A percentile compares a stretch with the other conserved stretches of the same genome.
Evolutionary conservation across 31 red algal species (phyloP).

Genomic region (Endocladia muricata): DNA sequence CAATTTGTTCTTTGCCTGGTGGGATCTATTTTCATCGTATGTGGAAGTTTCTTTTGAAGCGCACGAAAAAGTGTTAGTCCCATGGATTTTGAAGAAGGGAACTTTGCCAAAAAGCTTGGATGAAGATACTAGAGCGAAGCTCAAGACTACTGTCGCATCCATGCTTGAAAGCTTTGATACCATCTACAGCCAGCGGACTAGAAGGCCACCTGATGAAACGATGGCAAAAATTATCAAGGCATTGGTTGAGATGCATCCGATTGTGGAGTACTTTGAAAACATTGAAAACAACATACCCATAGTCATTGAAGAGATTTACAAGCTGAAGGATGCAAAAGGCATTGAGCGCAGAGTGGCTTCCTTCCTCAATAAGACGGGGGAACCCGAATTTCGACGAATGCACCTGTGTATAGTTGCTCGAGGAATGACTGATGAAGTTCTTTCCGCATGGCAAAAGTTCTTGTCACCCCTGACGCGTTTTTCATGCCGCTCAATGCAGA

Average conservation of each 20-base stretch:
- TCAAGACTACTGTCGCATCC: slow-evolving; percentile 11
- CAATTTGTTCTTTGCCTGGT: slow-evolving; percentile 64
- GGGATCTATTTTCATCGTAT: slow-evolving; percentile 60
- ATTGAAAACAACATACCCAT: slow-evolving; percentile 47
- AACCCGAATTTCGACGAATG: slow-evolving; percentile 30
- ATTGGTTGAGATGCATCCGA: slow-evolving; percentile 30
- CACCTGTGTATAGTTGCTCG: slow-evolving; percentile 53
- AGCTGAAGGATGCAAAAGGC: slow-evolving; percentile 19
- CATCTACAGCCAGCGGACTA: slow-evolving; percentile 20
- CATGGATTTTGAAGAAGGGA: slow-evolving; percentile 28
- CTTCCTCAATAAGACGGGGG: slow-evolving; percentile 45
- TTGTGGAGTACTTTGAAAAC: slow-evolving; percentile 37
- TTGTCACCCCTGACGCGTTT: slow-evolving; percentile 31
- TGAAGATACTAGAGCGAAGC: not conserved
- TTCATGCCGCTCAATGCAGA: slow-evolving; percentile 28
- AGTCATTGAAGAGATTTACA: slow-evolving; percentile 34
- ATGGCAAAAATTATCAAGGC: slow-evolving; percentile 66
- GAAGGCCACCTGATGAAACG: slow-evolving; percentile 67
- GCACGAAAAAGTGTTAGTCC: slow-evolving; percentile 41
- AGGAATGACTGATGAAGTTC: slow-evolving; percentile 54
- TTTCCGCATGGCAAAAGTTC: slow-evolving; percentile 34
- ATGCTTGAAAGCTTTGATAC: slow-evolving; percentile 44
- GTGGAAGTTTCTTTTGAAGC: slow-evolving; percentile 36
- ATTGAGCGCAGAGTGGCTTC: slow-evolving; percentile 55
- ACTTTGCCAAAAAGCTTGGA: slow-evolving; percentile 22